Percentiles rank a stretch among this genome's conserved stretches.
phyloP scores from a whole-genome alignment of 257 asterid species.

The Agastache rugosa region DNA sequence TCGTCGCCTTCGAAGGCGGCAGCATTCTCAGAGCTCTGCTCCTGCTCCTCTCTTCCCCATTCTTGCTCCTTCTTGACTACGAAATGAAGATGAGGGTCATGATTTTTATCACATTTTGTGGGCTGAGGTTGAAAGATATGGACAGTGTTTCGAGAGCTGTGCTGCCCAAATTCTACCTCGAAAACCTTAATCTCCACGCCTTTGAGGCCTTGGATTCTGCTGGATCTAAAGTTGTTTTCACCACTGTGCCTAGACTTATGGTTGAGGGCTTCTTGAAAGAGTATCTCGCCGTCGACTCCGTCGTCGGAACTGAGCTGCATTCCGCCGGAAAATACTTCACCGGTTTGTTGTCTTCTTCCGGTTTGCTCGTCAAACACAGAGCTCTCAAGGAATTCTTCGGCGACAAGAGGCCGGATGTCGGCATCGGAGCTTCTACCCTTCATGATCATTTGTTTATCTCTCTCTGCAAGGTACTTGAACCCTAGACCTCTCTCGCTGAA shows the following conservation, averaged over 20 bases:
- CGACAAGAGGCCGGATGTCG: conserved; percentile 67
- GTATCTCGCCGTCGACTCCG: conserved; percentile 62
- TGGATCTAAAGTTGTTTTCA: conserved; percentile 54
- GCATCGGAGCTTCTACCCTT: conserved; percentile 60
- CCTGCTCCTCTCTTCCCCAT: conserved; percentile 65
- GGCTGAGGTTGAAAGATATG: conserved; percentile 59
- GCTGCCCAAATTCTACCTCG: conserved; percentile 82
- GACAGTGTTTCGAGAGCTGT: conserved; percentile 74
- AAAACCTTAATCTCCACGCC: conserved; percentile 56
- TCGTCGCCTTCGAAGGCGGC: conserved; percentile 93
- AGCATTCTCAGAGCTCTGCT: conserved; percentile 70
- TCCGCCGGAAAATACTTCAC: conserved; percentile 60
- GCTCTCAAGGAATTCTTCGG: conserved; percentile 68
- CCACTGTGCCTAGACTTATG: conserved; percentile 80
- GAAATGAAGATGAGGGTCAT: conserved; percentile 61
- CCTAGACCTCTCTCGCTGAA: not conserved
- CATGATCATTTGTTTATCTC: conserved; percentile 66
- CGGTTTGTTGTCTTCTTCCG: conserved; percentile 57
- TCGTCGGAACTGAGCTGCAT: conserved; percentile 77
- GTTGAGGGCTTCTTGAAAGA: conserved; percentile 79
- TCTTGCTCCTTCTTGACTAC: conserved; percentile 46
- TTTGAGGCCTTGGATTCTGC: conserved; percentile 56
- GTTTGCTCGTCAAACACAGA: conserved; percentile 64
- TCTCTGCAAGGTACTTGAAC: conserved; percentile 70
- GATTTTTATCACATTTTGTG: conserved; percentile 85